Percentiles rank a stretch among this genome's conserved stretches.
These are phyloP conservation scores for Leccinum fallax DNA, from an alignment of 1,284 basidiomycete species.

Conservation along the genomic window DNA sequence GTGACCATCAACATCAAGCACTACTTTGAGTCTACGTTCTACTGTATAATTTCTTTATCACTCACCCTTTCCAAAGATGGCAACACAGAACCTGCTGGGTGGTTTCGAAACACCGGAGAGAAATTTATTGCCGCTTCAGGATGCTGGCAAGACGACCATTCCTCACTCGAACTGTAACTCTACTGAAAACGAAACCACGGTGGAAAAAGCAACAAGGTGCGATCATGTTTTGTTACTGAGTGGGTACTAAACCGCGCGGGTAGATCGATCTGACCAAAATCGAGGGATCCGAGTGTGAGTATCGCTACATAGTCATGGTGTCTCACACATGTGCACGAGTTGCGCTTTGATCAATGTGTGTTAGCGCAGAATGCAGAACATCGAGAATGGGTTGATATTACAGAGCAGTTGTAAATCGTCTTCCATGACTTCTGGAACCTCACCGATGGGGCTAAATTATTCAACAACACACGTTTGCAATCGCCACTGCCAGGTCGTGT, in stretches of 20 bases:
- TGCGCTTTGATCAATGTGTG: background rate
- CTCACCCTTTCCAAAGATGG: background rate
- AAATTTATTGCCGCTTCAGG: background rate
- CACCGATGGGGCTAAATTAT: background rate
- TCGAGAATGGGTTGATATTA: background rate
- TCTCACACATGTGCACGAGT: background rate
- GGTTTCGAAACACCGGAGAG: background rate
- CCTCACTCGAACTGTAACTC: background rate
- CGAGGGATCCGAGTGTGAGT: background rate
- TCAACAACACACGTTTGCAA: background rate
- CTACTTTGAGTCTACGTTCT: background rate
- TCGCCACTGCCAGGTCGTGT: background rate
- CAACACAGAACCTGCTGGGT: background rate
- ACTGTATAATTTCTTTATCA: background rate
- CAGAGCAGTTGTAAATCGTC: background rate
- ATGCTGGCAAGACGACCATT: background rate
- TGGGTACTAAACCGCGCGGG: background rate
- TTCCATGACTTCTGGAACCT: background rate
- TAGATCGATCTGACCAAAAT: background rate
- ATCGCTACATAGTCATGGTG: background rate
- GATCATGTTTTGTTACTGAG: background rate
- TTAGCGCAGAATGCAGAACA: background rate
- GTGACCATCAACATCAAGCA: background rate
- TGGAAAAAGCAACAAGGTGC: background rate
- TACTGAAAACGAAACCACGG: background rate